Conservation (phyloP, 139 green algal species). For the Spirogloea muscicola region DNA sequence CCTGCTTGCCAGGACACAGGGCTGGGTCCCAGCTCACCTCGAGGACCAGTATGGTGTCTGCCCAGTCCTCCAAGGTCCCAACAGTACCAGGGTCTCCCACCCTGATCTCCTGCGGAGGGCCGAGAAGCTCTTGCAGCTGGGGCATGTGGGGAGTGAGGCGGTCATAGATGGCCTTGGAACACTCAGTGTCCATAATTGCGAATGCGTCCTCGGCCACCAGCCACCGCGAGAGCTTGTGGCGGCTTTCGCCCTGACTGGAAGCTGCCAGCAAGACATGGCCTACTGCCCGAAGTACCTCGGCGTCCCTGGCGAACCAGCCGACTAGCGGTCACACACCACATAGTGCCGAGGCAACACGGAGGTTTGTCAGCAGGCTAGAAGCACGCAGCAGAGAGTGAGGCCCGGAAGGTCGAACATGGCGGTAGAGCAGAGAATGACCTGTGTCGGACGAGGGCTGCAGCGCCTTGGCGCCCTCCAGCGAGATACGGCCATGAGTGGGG, state of each 20-base stretch:
- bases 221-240: slow-evolving; percentile 40
- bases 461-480: slow-evolving; percentile 35
- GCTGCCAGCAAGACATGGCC: slow-evolving; percentile 1
- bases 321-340: slow-evolving; percentile 1
- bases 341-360: neutral
- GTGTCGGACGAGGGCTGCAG: slow-evolving; percentile 65
- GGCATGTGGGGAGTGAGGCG: slow-evolving; percentile 21
- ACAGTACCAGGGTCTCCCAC: slow-evolving; percentile 45
- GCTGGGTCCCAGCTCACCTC: too few species aligned
- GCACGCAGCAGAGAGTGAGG: neutral
- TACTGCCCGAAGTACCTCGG: slow-evolving; percentile 4
- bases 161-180: slow-evolving; percentile 61
- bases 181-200: slow-evolving; percentile 53
- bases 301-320: slow-evolving; percentile 26
- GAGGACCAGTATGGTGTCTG: slow-evolving; percentile 60
- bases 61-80: slow-evolving; percentile 60
- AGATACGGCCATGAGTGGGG: slow-evolving; percentile 72
- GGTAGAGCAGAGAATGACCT: slow-evolving; percentile 1
- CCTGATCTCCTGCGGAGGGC: slow-evolving; percentile 51
- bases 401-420: too few species aligned
- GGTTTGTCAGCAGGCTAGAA: neutral
- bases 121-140: slow-evolving; percentile 48
- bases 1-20: too few species aligned
- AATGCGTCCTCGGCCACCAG: slow-evolving; percentile 75
- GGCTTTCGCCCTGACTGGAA: neutral